Conservation (phyloP, 148 eudicot species). For the Suaeda aralocaspica region DNA sequence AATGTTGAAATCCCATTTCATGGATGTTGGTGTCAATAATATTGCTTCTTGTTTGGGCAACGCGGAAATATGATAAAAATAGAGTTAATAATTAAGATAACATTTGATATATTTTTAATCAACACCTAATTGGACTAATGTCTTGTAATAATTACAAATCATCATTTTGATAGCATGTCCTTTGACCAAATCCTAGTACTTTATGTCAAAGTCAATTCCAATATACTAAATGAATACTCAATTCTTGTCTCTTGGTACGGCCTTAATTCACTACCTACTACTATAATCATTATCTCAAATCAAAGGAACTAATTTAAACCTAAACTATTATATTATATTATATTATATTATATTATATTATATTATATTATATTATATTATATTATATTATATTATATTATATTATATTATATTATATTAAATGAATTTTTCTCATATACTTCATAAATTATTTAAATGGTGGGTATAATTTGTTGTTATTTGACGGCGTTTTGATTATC, state of each 20-base stretch:
- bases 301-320: neutral
- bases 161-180: constrained; percentile 20
- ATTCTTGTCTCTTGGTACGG: constrained; percentile 7
- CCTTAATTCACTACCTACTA: constrained; percentile 1
- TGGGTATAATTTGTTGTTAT: neutral
- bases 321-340: neutral
- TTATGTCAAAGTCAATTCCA: constrained; percentile 25
- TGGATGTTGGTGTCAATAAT: neutral
- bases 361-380: no score
- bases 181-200: constrained; percentile 12
- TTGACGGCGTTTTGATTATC: neutral
- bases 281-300: neutral
- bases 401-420: no score
- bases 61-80: neutral
- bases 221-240: neutral
- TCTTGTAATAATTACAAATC: constrained; percentile 16
- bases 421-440: no score
- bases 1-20: neutral
- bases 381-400: no score
- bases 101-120: neutral
- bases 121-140: constrained; percentile 13
- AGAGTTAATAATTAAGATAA: no score
- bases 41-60: constrained; percentile 8
- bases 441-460: no score
- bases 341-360: no score